Conservation (phyloP, 129 eudicot species). For the Flaveria ramosissima region DNA sequence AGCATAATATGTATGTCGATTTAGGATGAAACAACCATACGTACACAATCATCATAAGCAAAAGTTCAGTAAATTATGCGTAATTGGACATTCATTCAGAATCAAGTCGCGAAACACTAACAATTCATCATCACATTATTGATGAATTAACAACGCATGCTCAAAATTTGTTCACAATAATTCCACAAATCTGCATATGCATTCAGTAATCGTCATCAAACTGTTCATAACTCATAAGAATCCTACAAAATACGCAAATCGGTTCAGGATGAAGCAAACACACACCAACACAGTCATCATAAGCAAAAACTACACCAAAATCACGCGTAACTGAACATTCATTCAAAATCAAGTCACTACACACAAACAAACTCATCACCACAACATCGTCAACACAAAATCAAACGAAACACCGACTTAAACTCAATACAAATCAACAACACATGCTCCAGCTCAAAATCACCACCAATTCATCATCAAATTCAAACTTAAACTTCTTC, state of each 20-base stretch:
- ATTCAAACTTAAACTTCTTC: neutral
- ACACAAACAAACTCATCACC: slow-evolving; percentile 22
- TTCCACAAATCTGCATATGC: neutral
- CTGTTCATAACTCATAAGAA: neutral
- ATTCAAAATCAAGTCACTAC: neutral
- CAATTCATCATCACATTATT: too few relatives aligned
- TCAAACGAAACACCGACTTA: neutral
- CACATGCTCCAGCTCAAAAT: neutral
- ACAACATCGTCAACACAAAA: neutral
- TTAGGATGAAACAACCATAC: neutral
- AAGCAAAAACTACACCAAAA: neutral
- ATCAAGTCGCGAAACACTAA: slow-evolving; percentile 31
- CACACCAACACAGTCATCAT: neutral
- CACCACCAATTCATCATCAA: neutral
- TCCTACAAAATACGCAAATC: neutral
- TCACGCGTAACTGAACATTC: neutral
- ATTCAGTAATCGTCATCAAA: neutral
- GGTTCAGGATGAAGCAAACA: neutral
- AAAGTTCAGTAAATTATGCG: neutral
- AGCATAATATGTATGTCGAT: neutral
- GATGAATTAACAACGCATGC: too few relatives aligned
- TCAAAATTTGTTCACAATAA: too few relatives aligned
- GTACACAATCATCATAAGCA: neutral
- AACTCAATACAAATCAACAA: neutral
- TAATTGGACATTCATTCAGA: neutral